Percentiles rank a stretch among this genome's conserved stretches.
These are phyloP conservation scores for Schizosaccharomyces cryophilus DNA, from an alignment of 805 yeast species.

Conservation along the genomic window DNA sequence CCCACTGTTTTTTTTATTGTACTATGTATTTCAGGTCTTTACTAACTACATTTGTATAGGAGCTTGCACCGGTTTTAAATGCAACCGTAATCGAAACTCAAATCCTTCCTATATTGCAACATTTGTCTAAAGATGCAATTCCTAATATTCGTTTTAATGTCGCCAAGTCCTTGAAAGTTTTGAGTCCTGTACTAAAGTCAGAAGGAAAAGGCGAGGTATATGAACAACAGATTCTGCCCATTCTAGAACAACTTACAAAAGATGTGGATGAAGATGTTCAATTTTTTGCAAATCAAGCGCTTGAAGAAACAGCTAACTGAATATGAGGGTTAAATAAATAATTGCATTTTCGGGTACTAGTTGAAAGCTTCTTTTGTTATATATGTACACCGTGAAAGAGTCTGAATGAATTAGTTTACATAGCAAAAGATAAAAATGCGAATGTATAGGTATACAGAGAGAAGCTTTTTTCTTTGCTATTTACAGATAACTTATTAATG, in stretches of 20 bases:
- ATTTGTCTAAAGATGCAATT: slow-evolving; percentile 52
- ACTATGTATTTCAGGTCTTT: background rate
- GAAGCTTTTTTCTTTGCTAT: too few relatives aligned
- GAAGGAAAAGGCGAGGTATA: slow-evolving; percentile 8
- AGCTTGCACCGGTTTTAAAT: slow-evolving; percentile 49
- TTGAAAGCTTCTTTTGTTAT: background rate
- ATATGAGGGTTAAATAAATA: background rate
- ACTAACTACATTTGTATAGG: slow-evolving; percentile 17
- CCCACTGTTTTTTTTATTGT: background rate
- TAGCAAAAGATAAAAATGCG: background rate
- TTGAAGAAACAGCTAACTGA: slow-evolving; percentile 10
- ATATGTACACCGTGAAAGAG: background rate
- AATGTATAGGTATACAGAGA: background rate
- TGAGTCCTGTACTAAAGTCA: slow-evolving; percentile 27
- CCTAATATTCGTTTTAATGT: slow-evolving; percentile 91
- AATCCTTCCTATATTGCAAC: slow-evolving; percentile 57
- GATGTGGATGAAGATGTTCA: slow-evolving; percentile 80
- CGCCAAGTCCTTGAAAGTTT: slow-evolving; percentile 53
- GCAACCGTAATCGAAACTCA: slow-evolving; percentile 31
- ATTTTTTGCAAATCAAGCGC: slow-evolving; percentile 51
- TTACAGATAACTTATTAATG: too few relatives aligned
- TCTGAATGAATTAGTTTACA: too few relatives aligned
- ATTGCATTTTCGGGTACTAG: background rate
- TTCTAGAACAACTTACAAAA: slow-evolving; percentile 34
- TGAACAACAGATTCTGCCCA: slow-evolving; percentile 26